Evolutionary conservation across 768 basidiomycete species (phyloP), one percentile per base, ranked within the genome.

Genomic region (Agaricus bisporus): DNA sequence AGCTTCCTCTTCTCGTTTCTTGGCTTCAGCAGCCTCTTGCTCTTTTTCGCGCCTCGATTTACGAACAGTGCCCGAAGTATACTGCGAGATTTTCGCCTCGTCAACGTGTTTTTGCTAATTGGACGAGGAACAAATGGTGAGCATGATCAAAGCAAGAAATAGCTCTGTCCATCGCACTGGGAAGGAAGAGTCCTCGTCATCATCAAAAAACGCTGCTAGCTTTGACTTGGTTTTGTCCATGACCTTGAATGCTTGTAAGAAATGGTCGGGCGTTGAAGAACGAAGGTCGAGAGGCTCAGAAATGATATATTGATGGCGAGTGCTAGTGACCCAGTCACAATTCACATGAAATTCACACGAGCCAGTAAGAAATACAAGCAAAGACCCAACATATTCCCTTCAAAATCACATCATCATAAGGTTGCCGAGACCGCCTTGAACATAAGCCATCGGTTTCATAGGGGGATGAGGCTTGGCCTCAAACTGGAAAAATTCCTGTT

Each of bases 31-130:
- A 46, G 86, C 87, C 62, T 98, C 95, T 63, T 85, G 85, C 65
- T 98, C 97, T 62, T 88, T 88, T 70, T 98, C 95, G 59, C 89
- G 78, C 55, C 87, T 85, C 14, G 93, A 93, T 73, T 98, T 98
- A 56, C 85, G 83, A 49, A 86, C 81, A 36, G 81, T 88, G n/a
- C 88, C 93, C 64, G 91, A 83, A 29, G 89, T 70, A 70, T 90
- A 97, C 45, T 90, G 87, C 35, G 88, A 86, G 55, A 88, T 71
- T 70, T 95, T 95, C 61, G 86, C 81, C 63, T 88, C 85, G 62
- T 91, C 91, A 56, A 95, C 76, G 54, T 87, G 74, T 76, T 86
- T 91, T 81, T 83, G 86, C 91, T 93, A 78, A 60, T 68, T 68
- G 65, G 64, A 58, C 68, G 69, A 66, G 66, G 71, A 73, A 70